Evolutionary conservation across 495 filamentous ascomycete genomes (phyloP), one percentile per base, ranked within the genome.

Genomic region (Penicillium macrosclerotiorum): DNA sequence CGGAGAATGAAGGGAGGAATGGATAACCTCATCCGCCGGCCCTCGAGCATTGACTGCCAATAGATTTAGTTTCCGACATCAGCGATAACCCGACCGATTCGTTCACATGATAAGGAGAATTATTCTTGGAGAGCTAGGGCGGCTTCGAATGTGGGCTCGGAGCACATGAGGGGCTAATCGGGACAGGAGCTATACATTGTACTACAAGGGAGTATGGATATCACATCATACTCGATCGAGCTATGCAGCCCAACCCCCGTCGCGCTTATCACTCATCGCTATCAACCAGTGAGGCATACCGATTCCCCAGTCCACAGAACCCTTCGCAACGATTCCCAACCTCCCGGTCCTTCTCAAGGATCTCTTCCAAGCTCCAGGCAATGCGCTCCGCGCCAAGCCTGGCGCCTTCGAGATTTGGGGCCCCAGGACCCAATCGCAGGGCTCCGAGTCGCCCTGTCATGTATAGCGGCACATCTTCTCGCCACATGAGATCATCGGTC

Each of bases 401-500:
- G n/a, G 80, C 79, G 4, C 82, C 82, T 41, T 81, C 81, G 3
- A 85, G 65, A 61, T 85, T 84, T 12, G 73, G 74, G 1, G 80
- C 81, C 9, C 72, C 77, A 23, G 81, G 83, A 2, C 83, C 82
- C 5, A 85, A 62, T 22, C 79, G 68, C 30, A 85, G 52, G 5
- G 67, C 74, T 0, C 77, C 81, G 44, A 85, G 63, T 44, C 77
- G 66, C 12, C 81, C 83, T 1, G 80, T 78, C 42, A 83, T 55
- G 51, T 84, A 85, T 5, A 85, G 57, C 3, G 81, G 82, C 4
- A 84, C 74, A 38, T 76, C 78, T 4, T 76, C 55, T 37, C 65
- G 63, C 82, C 81, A 85, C 72, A 78, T 75, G 11, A 81, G 63
- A 54, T 86, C 82, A 32, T 84, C 73, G 11, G 75, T 85, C 8